Evolutionary conservation across 192 early-diverging fungal genomes (phyloP), one percentile per base, ranked within the genome.

Genomic region (Linderina pennispora): DNA sequence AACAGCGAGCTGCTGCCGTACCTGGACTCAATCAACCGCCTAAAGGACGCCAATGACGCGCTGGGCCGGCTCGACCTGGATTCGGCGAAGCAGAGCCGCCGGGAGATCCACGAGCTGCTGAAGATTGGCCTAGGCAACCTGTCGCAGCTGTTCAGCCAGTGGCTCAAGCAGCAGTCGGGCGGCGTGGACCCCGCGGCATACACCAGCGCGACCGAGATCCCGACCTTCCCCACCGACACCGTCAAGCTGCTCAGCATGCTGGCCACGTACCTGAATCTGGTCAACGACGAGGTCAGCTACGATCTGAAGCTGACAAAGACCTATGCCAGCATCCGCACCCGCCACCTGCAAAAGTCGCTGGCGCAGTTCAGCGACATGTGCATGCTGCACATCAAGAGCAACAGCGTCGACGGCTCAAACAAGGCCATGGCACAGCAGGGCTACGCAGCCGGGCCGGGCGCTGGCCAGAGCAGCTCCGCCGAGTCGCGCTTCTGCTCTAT

Each of bases 111-210:
- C 47, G 62, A 68, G 61, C 61, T 75, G 25, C 50, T 75, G 13
- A 48, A 50, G 7, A 63, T 64, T 22, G 72, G 72, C 1, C 57
- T 75, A 20, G 60, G 65, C 24, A 67, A 75, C 36, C 65, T 75
- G n/a, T 68, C 65, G 28, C 60, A 75, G 51, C 61, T 75, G 37
- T 75, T 75, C 47, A 62, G 61, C 48, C 59, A 75, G 47, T 75
- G 72, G 72, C 65, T 75, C 42, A 67, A 68, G 58, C 65, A 75
- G 43, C 61, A 68, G 48, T 68, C 65, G 57, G 61, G 60, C 26
- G 65, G 65, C 23, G 54, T 75, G 18, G 72, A 75, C 31, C 72
- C 72, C 4, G 65, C 57, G n/a, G 59, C 65, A 5, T 75, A 75
- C 24, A 46, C 41, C 50, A 68, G 48, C 34, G 60, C 65, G 3